Percentiles rank a stretch among this genome's conserved stretches.
These are phyloP conservation scores for Selaginella tamariscina DNA, from an alignment of 75 land plant species.

Conservation along the genomic window DNA sequence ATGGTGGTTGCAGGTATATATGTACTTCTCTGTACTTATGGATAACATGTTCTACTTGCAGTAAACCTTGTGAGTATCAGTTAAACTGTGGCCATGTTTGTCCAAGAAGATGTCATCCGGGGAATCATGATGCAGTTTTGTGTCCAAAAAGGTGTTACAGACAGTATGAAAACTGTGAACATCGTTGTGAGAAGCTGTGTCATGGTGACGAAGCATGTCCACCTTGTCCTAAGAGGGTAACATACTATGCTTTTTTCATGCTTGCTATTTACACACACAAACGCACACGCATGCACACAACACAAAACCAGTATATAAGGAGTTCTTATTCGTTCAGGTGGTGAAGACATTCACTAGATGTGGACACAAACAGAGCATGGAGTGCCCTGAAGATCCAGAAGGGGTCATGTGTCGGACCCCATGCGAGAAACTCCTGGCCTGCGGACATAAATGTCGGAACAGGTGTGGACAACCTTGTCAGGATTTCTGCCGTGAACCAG, in stretches of 20 bases:
- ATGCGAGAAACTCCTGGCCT: constrained; percentile 6
- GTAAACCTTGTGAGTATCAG: constrained; percentile 2
- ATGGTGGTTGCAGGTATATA: constrained; percentile 31
- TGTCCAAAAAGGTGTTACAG: constrained; percentile 17
- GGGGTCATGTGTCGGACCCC: neutral
- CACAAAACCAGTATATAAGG: constrained; percentile 13
- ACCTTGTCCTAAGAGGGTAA: constrained; percentile 14
- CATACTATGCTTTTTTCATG: constrained; percentile 2
- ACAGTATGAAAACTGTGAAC: constrained; percentile 12
- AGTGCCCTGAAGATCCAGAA: neutral
- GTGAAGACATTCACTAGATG: constrained; percentile 13
- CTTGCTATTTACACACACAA: neutral
- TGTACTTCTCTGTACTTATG: neutral
- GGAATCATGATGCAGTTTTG: constrained; percentile 14
- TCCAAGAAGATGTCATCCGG: constrained; percentile 24
- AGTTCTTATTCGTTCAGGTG: constrained; percentile 7
- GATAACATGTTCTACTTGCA: neutral
- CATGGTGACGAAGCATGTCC: constrained; percentile 17
- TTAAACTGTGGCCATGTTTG: constrained; percentile 28
- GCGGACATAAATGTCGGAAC: constrained; percentile 11
- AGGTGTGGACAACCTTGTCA: constrained; percentile 15
- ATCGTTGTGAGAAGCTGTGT: constrained; percentile 15
- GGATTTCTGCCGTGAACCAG: neutral
- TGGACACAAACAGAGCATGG: constrained; percentile 14
- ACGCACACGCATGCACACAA: neutral